A percentile compares a stretch with the other conserved stretches of the same genome.
These are phyloP conservation scores for Microbotryum intermedium DNA, from an alignment of 1,284 basidiomycete species.

Conservation along the genomic window DNA sequence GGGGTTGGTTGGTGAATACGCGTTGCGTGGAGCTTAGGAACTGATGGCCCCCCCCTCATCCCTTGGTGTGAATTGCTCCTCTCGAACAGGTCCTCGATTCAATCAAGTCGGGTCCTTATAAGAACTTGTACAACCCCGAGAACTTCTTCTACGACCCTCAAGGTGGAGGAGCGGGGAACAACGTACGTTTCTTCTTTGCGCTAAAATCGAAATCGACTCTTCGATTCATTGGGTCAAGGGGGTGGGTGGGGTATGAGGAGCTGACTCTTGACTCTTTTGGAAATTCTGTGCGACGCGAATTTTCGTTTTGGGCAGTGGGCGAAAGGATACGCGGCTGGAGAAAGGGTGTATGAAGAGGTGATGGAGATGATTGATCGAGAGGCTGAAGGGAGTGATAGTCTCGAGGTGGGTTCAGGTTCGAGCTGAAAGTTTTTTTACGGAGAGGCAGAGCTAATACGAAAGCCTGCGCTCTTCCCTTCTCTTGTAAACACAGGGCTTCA, in stretches of 20 bases:
- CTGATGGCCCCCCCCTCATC: background rate
- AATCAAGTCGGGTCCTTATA: slow-evolving; percentile 84
- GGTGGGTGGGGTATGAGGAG: too few species aligned
- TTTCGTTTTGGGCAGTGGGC: slow-evolving; percentile 13
- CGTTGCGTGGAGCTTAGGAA: too few species aligned
- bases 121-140: slow-evolving; percentile 93
- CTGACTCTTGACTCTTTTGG: background rate
- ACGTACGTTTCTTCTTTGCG: slow-evolving; percentile 38
- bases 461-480: background rate
- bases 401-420: slow-evolving; percentile 60
- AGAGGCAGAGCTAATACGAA: background rate
- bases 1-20: too few species aligned
- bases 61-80: background rate
- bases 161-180: slow-evolving; percentile 96
- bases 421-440: background rate
- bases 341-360: slow-evolving; percentile 88
- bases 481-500: slow-evolving; percentile 69
- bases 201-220: too few species aligned
- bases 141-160: slow-evolving; percentile 94
- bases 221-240: too few species aligned
- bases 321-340: slow-evolving; percentile 59
- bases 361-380: slow-evolving; percentile 99
- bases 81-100: slow-evolving; percentile 78
- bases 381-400: slow-evolving; percentile 93
- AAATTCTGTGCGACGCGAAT: background rate